Conservation (phyloP, 495 filamentous ascomycete species). For the Podospora bellae-mahoneyi region DNA sequence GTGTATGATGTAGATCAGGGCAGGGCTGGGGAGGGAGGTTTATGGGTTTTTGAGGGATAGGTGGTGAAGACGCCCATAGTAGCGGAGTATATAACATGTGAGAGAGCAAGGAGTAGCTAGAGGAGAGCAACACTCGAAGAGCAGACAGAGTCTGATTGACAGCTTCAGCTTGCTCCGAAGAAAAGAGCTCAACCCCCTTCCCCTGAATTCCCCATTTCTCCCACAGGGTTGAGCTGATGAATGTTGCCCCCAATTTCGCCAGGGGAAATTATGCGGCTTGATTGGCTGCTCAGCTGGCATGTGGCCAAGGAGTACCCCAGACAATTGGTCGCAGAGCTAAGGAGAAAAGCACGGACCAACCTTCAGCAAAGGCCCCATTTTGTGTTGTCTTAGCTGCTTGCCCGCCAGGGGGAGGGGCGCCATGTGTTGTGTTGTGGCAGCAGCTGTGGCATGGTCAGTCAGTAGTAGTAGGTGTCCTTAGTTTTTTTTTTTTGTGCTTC, state of each 20-base stretch:
- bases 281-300: conserved; percentile 23
- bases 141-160: not conserved
- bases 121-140: no score
- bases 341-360: conserved; percentile 16
- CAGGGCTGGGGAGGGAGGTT: not conserved
- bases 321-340: conserved; percentile 1
- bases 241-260: conserved; percentile 31
- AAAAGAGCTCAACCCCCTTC: not conserved
- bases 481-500: not conserved
- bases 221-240: conserved; percentile 6
- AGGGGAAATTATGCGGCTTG: conserved; percentile 25
- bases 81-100: no score
- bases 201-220: conserved; percentile 4
- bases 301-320: conserved; percentile 16
- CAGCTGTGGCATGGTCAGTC: not conserved
- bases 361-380: not conserved
- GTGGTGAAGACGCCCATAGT: no score
- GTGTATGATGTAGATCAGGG: not conserved
- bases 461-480: conserved; percentile 19
- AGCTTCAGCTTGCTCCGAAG: not conserved
- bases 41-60: no score
- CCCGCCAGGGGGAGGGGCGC: no score
- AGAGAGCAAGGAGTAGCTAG: no score
- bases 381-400: no score
- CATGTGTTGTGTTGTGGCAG: not conserved